Evolutionary conservation across 306 rosid species (phyloP).

Genomic region (Prunus armeniaca): DNA sequence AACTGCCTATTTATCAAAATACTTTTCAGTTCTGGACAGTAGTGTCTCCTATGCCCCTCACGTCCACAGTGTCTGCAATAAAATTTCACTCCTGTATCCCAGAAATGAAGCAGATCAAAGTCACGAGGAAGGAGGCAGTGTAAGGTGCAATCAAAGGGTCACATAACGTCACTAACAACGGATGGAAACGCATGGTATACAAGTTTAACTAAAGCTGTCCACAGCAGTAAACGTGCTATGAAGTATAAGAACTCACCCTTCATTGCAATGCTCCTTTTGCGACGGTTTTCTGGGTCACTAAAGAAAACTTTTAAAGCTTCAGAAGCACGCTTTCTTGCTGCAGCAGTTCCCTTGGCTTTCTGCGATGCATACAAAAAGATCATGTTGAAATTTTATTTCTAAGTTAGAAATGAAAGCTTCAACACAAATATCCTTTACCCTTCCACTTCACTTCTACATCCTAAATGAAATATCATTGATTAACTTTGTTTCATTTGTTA

Average conservation of each 20-base stretch:
- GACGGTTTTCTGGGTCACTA: conserved; percentile 86
- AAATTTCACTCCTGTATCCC: conserved; percentile 66
- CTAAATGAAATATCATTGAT: background rate
- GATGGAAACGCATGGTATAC: background rate
- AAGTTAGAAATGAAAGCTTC: conserved; percentile 1
- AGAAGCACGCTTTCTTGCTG: conserved; percentile 78
- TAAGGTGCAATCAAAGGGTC: background rate
- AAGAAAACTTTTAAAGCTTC: conserved; percentile 74
- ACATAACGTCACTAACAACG: background rate
- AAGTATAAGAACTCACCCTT: conserved; percentile 48
- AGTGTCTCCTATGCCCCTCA: conserved; percentile 87
- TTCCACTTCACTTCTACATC: background rate
- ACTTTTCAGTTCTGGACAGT: conserved; percentile 78
- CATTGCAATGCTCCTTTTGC: conserved; percentile 84
- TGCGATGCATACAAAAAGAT: conserved; percentile 31
- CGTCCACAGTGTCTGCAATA: conserved; percentile 84
- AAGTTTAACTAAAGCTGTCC: background rate
- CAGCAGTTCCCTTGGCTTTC: conserved; percentile 84
- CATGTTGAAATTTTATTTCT: background rate
- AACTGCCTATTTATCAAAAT: conserved; percentile 36
- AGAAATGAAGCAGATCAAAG: background rate
- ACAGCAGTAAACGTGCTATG: conserved; percentile 3
- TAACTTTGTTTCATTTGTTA: background rate
- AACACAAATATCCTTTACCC: background rate
- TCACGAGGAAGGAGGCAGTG: background rate